These are phyloP conservation scores for Globisporangium acanthophoron DNA, from an alignment of 352 stramenopile genomes.

Conservation along the genomic window DNA sequence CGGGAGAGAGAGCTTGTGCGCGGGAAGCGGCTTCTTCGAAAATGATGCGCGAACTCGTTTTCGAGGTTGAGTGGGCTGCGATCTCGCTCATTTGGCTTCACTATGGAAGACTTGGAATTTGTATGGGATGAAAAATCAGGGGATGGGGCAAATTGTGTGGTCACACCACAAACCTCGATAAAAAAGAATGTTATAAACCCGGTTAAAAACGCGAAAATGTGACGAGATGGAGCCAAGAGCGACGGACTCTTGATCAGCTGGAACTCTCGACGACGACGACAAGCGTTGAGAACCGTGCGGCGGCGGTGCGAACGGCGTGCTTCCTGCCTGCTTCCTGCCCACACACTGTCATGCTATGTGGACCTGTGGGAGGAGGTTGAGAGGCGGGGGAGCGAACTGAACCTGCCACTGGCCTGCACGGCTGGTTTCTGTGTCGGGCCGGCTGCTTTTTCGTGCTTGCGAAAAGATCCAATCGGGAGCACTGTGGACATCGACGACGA, in stretches of 20 bases:
- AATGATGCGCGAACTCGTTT: not conserved
- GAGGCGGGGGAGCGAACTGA: not conserved
- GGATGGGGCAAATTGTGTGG: not conserved
- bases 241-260: no score
- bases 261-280: no score
- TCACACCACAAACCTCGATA: not conserved
- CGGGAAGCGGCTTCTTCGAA: constrained; percentile 1
- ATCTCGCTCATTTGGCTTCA: not conserved
- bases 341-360: not conserved
- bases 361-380: not conserved
- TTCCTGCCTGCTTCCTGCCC: not conserved
- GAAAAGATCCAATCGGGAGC: not conserved
- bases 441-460: not conserved
- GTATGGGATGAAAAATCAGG: constrained; percentile 1
- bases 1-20: not conserved
- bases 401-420: not conserved
- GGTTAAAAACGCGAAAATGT: no score
- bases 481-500: no score
- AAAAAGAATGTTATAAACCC: not conserved
- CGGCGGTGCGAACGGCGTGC: no score
- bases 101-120: not conserved
- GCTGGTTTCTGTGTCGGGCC: not conserved
- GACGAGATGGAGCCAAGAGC: no score
- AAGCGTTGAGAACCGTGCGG: no score
- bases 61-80: not conserved